Evolutionary conservation across 2,329 filamentous ascomycete species (phyloP), one percentile per base, ranked within the genome.

Genomic region (Beauveria varroae): DNA sequence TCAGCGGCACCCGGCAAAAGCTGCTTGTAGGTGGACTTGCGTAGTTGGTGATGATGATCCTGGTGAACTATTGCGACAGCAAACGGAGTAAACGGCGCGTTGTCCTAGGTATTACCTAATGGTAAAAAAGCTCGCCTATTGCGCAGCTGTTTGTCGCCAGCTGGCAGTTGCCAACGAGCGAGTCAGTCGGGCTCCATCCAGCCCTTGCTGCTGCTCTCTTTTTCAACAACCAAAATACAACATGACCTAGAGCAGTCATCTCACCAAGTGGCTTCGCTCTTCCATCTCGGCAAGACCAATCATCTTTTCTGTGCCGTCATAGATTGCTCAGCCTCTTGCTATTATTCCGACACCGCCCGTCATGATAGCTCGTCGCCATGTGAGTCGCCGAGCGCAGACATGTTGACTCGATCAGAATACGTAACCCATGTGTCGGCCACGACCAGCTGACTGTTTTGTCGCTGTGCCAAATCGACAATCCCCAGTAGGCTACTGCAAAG

Each of bases 341-440:
- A 47, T 7, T 3, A 22, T 28, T 37, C 58, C 58, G 58, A 49
- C 20, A 41, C 37, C 12, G 46, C 49, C 58, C 58, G 50, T 44
- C 16, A 22, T 16, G 50, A 60, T 60, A 49, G 28, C 50, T n/a
- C 22, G 41, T 22, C 26, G 28, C 12, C 28, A 3, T 40, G n/a
- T 49, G 20, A 53, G 41, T 60, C 30, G 30, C 20, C 9, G 50
- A 30, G 20, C 28, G 24, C n/a, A 34, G 26, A 46, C 14, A 18
- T n/a, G 41, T 47, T 60, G 57, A 62, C 53, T 62, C 53, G 60
- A 62, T 62, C 9, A 28, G 53, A 62, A 62, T 62, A 62, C 60
- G 60, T 62, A 62, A 62, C 44, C 20, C 6, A 18, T 18, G 40
- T 46, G 14, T 51, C 22, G 34, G 34, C 37, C 12, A 30, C 30